These are phyloP conservation scores for Sanghuangporus sanghuang DNA, from an alignment of 1,284 basidiomycete species.

Conservation along the genomic window DNA sequence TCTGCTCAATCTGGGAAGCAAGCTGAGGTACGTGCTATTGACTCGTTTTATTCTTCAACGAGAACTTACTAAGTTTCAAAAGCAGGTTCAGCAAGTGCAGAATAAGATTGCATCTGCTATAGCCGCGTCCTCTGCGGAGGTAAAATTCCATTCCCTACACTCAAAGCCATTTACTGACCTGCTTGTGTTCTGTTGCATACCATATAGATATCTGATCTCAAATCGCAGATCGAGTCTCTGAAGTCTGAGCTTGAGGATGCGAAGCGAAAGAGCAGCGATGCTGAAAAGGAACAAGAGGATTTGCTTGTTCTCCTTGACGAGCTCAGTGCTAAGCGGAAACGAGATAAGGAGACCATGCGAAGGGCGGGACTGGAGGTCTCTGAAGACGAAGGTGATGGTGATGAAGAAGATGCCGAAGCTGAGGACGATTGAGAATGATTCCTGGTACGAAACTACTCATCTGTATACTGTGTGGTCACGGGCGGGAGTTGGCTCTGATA, in stretches of 20 bases:
- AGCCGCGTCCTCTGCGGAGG: background rate
- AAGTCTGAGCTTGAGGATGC: conserved; percentile 47
- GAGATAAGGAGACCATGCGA: conserved; percentile 66
- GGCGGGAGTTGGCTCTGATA: too few species aligned
- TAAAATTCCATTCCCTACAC: background rate
- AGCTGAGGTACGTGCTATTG: conserved; percentile 25
- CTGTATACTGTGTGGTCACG: background rate
- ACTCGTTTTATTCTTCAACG: background rate
- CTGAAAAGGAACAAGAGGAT: conserved; percentile 93
- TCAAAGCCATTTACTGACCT: background rate
- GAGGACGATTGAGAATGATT: conserved; percentile 26
- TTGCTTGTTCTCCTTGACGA: conserved; percentile 92
- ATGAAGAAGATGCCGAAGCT: conserved; percentile 47
- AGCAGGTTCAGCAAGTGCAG: conserved; percentile 34
- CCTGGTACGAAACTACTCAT: background rate
- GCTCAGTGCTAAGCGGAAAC: conserved; percentile 76
- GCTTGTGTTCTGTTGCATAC: background rate
- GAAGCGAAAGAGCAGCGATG: conserved; percentile 68
- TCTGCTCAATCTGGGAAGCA: conserved; percentile 34
- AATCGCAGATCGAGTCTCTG: conserved; percentile 33
- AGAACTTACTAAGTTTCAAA: background rate
- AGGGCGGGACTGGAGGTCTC: conserved; percentile 81
- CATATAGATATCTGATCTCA: conserved; percentile 1
- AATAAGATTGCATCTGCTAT: conserved; percentile 30
- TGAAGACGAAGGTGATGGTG: conserved; percentile 84